Conservation (phyloP, 306 rosid species). For the Leucaena leucocephala region DNA sequence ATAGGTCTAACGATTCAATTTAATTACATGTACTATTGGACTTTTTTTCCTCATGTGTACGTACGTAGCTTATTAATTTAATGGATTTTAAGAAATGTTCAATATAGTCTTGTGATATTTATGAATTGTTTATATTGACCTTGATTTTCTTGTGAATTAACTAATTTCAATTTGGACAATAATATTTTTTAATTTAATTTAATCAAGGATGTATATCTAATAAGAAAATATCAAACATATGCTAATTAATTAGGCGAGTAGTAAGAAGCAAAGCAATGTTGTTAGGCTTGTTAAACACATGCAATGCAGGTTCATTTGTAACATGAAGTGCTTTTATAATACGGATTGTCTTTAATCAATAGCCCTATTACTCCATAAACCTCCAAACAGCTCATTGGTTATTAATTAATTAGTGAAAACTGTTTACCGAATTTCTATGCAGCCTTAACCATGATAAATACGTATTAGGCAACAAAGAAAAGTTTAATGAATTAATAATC, state of each 20-base stretch:
- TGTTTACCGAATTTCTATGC: neutral
- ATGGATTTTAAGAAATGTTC: neutral
- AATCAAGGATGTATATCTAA: neutral
- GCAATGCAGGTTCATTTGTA: slow-evolving; percentile 6
- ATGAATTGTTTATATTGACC: neutral
- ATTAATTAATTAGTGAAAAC: neutral
- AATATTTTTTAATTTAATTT: neutral
- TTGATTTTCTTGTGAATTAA: neutral
- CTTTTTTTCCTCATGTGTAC: neutral
- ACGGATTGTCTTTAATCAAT: neutral
- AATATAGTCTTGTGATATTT: neutral
- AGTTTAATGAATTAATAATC: neutral
- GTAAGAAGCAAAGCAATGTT: slow-evolving; percentile 11
- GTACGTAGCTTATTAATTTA: neutral
- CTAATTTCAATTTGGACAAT: neutral
- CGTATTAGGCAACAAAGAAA: neutral
- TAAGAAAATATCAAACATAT: neutral
- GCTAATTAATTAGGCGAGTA: neutral
- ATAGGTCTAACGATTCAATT: neutral
- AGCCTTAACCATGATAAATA: neutral
- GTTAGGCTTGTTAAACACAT: slow-evolving; percentile 8
- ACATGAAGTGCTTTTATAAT: neutral
- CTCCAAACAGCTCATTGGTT: neutral
- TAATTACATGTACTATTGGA: neutral
- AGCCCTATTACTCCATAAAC: neutral